Evolutionary conservation across 2,329 filamentous ascomycete genomes (phyloP).

Genomic region (Graphilbum ipis-grandicollis): DNA sequence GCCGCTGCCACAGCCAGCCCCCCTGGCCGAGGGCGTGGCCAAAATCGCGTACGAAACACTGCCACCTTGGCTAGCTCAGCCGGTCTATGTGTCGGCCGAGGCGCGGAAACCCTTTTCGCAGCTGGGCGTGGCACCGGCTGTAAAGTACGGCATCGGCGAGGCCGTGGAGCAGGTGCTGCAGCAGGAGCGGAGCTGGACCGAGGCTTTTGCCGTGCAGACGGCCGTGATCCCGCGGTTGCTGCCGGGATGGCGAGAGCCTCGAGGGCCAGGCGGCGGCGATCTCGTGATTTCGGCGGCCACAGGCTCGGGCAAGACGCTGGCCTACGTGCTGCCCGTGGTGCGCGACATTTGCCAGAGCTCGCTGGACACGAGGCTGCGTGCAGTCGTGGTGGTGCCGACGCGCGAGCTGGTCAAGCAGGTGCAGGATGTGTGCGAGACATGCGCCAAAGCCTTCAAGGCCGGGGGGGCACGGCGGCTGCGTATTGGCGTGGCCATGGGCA

Average conservation of each 20-base stretch:
- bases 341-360: conserved; percentile 45
- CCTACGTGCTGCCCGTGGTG: conserved; percentile 76
- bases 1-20: conserved; percentile 64
- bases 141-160: conserved; percentile 41
- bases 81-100: conserved; percentile 48
- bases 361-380: conserved; percentile 48
- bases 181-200: conserved; percentile 43
- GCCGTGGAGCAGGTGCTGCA: conserved; percentile 45
- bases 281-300: conserved; percentile 84
- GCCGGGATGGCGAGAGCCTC: conserved; percentile 20
- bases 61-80: conserved; percentile 64
- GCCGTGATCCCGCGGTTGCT: conserved; percentile 67
- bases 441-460: conserved; percentile 42
- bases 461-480: conserved; percentile 51
- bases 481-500: conserved; percentile 70
- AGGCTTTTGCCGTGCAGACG: conserved; percentile 66
- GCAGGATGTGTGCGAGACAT: conserved; percentile 59
- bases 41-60: conserved; percentile 59
- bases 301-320: conserved; percentile 86
- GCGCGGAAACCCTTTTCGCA: conserved; percentile 38
- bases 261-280: conserved; percentile 32
- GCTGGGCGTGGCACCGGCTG: conserved; percentile 6
- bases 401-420: conserved; percentile 81
- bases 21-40: conserved; percentile 35
- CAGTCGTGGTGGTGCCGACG: conserved; percentile 76